Evolutionary conservation across 2,329 filamentous ascomycete species (phyloP).

Genomic region (Monosporascus sp.): DNA sequence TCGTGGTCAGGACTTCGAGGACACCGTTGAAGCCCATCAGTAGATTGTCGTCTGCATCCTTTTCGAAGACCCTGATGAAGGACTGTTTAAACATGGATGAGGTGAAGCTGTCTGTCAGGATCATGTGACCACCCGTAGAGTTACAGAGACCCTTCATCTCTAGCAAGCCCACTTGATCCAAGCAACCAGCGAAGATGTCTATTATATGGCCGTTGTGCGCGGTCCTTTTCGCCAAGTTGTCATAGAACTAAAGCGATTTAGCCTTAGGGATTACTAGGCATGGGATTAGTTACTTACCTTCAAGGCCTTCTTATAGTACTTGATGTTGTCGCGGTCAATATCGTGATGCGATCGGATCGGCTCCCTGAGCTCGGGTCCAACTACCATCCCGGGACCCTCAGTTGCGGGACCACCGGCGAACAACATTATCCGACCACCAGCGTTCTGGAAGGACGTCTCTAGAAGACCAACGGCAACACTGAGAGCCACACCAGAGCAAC

Average conservation of each 20-base stretch:
- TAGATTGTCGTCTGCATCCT: constrained; percentile 89
- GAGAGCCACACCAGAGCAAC: constrained; percentile 93
- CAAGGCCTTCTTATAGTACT: constrained; percentile 98
- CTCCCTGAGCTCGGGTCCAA: constrained; percentile 90
- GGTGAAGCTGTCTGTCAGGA: constrained; percentile 95
- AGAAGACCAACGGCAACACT: constrained; percentile 90
- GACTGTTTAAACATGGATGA: constrained; percentile 99
- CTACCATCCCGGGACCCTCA: constrained; percentile 94
- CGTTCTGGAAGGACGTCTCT: constrained; percentile 93
- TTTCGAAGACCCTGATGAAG: constrained; percentile 94
- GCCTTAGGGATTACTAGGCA: constrained; percentile 5
- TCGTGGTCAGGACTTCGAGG: constrained; percentile 91
- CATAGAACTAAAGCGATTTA: constrained; percentile 68
- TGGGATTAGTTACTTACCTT: constrained; percentile 55
- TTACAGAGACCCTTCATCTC: constrained; percentile 98
- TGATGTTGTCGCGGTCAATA: constrained; percentile 97
- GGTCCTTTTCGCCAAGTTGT: constrained; percentile 85
- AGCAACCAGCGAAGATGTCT: constrained; percentile 94
- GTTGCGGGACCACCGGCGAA: constrained; percentile 94
- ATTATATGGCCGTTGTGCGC: constrained; percentile 97
- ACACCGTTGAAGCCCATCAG: constrained; percentile 98
- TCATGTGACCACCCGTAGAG: constrained; percentile 96
- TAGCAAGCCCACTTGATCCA: constrained; percentile 92
- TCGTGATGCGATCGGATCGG: constrained; percentile 98
- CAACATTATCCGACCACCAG: constrained; percentile 92